phyloP scores from a whole-genome alignment of 169 alveolate genomes.

The Plasmodium inui region DNA sequence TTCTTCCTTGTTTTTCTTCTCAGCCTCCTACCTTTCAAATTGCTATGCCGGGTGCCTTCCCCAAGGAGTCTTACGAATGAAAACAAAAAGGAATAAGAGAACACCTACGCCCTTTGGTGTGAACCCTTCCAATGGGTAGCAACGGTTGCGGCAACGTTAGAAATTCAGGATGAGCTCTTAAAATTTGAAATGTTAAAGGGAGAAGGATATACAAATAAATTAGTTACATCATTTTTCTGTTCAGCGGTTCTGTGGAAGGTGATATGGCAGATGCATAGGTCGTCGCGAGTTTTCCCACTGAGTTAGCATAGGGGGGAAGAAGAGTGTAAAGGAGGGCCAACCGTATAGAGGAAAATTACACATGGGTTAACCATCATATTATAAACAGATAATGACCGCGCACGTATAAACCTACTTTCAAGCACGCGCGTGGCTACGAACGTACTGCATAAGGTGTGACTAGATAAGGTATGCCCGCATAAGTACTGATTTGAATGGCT shows the following conservation, averaged over 20 bases:
- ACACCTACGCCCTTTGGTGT: not conserved
- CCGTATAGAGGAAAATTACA: not conserved
- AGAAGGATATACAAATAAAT: not conserved
- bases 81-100: not conserved
- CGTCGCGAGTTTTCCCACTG: not conserved
- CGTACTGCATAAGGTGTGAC: not conserved
- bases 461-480: not conserved
- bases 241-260: not conserved
- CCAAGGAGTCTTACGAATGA: not conserved
- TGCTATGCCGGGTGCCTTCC: not conserved
- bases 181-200: not conserved
- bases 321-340: not conserved
- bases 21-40: not conserved
- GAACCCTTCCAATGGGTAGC: not conserved
- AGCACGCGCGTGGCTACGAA: not conserved
- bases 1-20: not conserved
- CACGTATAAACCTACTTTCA: not conserved
- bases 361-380: not conserved
- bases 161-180: not conserved
- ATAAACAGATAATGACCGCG: not conserved
- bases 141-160: not conserved
- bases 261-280: not conserved
- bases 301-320: not conserved
- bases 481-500: not conserved
- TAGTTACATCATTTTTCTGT: not conserved